Conservation (phyloP, 176 grass and related monocot genomes). For the Oryza officinalis region DNA sequence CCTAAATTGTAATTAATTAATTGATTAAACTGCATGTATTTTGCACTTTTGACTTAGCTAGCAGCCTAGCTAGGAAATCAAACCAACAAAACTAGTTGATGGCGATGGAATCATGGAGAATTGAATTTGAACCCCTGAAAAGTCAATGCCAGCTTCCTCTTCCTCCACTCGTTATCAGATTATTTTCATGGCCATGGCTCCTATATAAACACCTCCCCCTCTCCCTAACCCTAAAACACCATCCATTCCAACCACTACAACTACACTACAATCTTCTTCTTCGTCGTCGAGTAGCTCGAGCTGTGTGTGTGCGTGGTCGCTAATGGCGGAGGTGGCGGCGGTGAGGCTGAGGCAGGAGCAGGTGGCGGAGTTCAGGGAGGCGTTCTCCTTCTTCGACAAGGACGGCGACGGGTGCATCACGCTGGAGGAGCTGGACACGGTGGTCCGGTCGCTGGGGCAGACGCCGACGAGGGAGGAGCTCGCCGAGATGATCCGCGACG, state of each 20-base stretch:
- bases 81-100: not conserved
- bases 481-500: slow-evolving; percentile 73
- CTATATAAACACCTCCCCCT: not conserved
- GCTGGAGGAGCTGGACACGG: slow-evolving; percentile 64
- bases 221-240: not conserved
- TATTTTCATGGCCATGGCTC: not conserved
- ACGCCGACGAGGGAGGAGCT: slow-evolving; percentile 56
- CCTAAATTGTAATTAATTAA: not conserved
- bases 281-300: too few species aligned
- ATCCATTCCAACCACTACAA: not conserved
- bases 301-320: too few species aligned
- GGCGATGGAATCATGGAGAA: not conserved
- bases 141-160: not conserved
- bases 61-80: not conserved
- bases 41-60: not conserved
- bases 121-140: not conserved
- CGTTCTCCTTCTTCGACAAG: slow-evolving; percentile 90
- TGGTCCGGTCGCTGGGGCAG: slow-evolving; percentile 74
- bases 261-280: too few species aligned
- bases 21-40: not conserved
- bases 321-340: too few species aligned
- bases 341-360: slow-evolving; percentile 36
- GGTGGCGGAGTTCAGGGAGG: slow-evolving; percentile 69
- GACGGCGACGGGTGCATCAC: slow-evolving; percentile 93
- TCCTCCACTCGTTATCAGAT: not conserved